Evolutionary conservation across 2,329 filamentous ascomycete genomes (phyloP).

Genomic region (Pseudocercospora ulei): DNA sequence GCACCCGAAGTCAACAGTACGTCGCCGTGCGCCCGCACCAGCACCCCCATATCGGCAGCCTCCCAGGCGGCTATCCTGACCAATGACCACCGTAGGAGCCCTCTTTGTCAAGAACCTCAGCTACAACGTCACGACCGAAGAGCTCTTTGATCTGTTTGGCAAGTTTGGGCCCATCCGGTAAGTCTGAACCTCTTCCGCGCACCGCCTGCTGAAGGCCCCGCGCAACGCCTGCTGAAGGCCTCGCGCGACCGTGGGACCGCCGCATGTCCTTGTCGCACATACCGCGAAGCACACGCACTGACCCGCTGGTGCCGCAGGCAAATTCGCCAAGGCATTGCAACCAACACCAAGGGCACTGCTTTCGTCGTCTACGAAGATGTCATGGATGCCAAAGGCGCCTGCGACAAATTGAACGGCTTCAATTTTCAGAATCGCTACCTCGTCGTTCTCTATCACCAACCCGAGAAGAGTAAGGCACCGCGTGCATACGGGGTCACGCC

Average conservation of each 20-base stretch:
- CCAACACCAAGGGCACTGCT: slow-evolving; percentile 94
- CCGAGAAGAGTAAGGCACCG: slow-evolving; percentile 14
- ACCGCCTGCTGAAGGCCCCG: neutral
- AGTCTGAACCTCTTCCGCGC: slow-evolving; percentile 32
- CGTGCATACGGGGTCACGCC: neutral
- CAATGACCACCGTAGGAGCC: slow-evolving; percentile 54
- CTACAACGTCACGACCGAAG: slow-evolving; percentile 97
- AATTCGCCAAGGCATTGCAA: slow-evolving; percentile 95
- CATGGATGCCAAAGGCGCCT: slow-evolving; percentile 95
- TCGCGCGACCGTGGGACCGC: slow-evolving; percentile 7
- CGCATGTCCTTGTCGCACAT: slow-evolving; percentile 3
- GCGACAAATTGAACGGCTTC: slow-evolving; percentile 99
- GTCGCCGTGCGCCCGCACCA: slow-evolving; percentile 3
- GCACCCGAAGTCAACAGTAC: slow-evolving; percentile 96
- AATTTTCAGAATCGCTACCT: slow-evolving; percentile 99
- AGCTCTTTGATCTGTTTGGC: slow-evolving; percentile 96
- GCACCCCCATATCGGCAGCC: slow-evolving; percentile 5
- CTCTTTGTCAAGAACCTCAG: slow-evolving; percentile 99
- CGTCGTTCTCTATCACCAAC: slow-evolving; percentile 65
- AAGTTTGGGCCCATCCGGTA: slow-evolving; percentile 95
- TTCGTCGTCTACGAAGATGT: slow-evolving; percentile 99
- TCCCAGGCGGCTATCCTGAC: slow-evolving; percentile 11
- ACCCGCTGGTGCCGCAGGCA: slow-evolving; percentile 51
- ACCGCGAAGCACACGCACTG: slow-evolving; percentile 10
- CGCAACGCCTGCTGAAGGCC: slow-evolving; percentile 2